These are phyloP conservation scores for Buddleja alternifolia DNA, from an alignment of 257 asterid species.

Conservation along the genomic window DNA sequence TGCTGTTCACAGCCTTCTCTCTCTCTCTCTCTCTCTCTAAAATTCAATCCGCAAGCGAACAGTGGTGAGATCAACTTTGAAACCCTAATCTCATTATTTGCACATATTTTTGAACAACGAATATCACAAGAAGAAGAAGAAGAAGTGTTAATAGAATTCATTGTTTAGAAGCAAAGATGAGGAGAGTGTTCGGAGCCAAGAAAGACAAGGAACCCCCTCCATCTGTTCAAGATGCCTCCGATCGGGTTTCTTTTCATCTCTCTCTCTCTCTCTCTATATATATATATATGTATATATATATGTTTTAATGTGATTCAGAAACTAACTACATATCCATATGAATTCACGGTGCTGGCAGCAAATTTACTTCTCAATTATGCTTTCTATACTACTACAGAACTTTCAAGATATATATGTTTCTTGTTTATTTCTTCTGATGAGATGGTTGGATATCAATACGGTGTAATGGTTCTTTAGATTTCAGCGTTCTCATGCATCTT, in stretches of 20 bases:
- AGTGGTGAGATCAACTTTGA: neutral
- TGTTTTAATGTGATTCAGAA: neutral
- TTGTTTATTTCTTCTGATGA: neutral
- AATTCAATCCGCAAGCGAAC: too few species aligned
- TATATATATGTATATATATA: too few species aligned
- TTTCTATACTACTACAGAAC: neutral
- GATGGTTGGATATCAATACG: neutral
- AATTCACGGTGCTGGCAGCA: neutral
- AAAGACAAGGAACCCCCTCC: conserved; percentile 80
- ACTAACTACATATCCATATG: neutral
- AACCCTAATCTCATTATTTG: conserved; percentile 20
- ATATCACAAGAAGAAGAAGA: neutral
- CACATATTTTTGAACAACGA: too few species aligned
- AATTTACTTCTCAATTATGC: neutral
- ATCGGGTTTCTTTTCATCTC: conserved; percentile 64
- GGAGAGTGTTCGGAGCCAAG: conserved; percentile 79
- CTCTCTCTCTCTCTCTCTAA: too few species aligned
- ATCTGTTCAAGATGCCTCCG: conserved; percentile 76
- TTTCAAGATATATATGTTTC: neutral
- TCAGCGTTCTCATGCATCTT: neutral
- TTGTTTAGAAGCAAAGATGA: conserved; percentile 42
- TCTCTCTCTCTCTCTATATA: too few species aligned
- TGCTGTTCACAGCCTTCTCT: too few species aligned
- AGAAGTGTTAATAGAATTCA: neutral
- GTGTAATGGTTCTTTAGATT: neutral